These are phyloP conservation scores for Neopestalotiopsis clavispora DNA, from an alignment of 2,329 filamentous ascomycete genomes.

Conservation along the genomic window DNA sequence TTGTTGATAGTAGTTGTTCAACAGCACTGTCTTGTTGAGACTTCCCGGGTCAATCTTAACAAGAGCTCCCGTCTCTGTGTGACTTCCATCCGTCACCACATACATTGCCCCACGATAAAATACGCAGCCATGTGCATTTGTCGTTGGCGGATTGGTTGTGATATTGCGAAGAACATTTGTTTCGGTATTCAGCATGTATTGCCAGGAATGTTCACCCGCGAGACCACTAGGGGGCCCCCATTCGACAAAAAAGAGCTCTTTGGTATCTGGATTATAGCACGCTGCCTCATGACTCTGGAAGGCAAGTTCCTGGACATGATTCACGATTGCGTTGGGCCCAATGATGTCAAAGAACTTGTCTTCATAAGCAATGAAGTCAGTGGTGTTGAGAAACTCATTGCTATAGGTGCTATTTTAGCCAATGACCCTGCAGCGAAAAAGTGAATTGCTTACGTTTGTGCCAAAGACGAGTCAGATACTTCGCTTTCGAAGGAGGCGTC, in stretches of 20 bases:
- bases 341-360: constrained; percentile 9
- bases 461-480: neutral
- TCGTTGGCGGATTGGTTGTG: neutral
- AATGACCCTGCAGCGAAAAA: neutral
- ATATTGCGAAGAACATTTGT: neutral
- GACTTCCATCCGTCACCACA: constrained; percentile 1
- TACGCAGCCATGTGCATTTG: constrained; percentile 8
- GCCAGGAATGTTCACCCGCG: neutral
- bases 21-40: neutral
- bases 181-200: neutral
- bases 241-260: neutral
- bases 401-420: neutral
- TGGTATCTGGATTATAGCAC: neutral
- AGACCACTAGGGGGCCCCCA: constrained; percentile 6
- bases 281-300: constrained; percentile 4
- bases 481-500: neutral
- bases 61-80: neutral
- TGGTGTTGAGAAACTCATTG: neutral
- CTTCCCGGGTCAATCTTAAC: neutral
- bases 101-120: neutral
- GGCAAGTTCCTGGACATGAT: neutral
- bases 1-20: constrained; percentile 9
- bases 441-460: neutral
- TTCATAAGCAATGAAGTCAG: constrained; percentile 12
- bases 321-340: neutral